These are phyloP conservation scores for Trametes cubensis DNA, from an alignment of 768 basidiomycete species.

Conservation along the genomic window DNA sequence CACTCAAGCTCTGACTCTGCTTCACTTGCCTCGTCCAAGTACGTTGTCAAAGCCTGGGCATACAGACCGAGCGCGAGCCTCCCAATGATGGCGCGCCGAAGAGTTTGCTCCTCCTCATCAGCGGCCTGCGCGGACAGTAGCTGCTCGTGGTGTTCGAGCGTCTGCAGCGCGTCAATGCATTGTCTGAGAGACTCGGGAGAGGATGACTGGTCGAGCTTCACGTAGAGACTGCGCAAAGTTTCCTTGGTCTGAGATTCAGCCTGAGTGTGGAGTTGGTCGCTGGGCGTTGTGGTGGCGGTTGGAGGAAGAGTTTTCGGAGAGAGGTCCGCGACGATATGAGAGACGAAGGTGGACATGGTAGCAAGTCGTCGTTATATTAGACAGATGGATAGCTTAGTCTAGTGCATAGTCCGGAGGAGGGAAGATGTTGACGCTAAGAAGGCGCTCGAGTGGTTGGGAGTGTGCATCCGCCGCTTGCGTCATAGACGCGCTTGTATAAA, in stretches of 20 bases:
- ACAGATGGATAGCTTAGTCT: not conserved
- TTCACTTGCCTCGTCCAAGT: constrained; percentile 64
- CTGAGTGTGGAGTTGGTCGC: constrained; percentile 1
- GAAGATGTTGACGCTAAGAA: no score
- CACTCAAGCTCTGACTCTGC: constrained; percentile 81
- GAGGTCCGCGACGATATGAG: constrained; percentile 40
- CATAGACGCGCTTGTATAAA: constrained; percentile 1
- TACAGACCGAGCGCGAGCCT: constrained; percentile 63
- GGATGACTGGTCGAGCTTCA: constrained; percentile 39
- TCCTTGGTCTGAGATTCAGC: constrained; percentile 30
- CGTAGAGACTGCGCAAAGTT: constrained; percentile 42
- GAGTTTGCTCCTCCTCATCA: constrained; percentile 37
- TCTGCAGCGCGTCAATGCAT: constrained; percentile 36
- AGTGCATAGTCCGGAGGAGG: constrained; percentile 7
- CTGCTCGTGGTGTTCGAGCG: constrained; percentile 21
- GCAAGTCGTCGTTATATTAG: not conserved
- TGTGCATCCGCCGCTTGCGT: constrained; percentile 7
- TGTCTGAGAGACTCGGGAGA: constrained; percentile 34
- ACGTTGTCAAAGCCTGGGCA: constrained; percentile 62
- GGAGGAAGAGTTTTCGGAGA: constrained; percentile 34
- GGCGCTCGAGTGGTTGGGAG: no score
- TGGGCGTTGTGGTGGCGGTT: constrained; percentile 20
- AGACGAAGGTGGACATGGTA: constrained; percentile 42
- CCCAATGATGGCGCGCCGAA: constrained; percentile 48
- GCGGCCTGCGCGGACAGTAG: constrained; percentile 10